These are phyloP conservation scores for Elongisporangium anandrum DNA, from an alignment of 352 stramenopile genomes.

Conservation along the genomic window DNA sequence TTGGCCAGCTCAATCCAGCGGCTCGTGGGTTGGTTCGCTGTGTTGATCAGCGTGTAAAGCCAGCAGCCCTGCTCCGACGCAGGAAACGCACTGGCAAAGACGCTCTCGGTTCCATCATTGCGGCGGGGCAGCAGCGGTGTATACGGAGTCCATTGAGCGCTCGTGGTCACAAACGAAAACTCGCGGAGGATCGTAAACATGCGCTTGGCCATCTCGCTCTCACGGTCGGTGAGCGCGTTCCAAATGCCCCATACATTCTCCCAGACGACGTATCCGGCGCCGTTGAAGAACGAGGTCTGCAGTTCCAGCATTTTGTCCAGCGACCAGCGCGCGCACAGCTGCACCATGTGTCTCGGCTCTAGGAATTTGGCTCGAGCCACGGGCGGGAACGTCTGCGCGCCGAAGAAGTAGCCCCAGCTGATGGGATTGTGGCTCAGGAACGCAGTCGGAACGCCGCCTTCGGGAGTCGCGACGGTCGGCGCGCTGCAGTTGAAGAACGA, in stretches of 20 bases:
- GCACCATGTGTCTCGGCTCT: constrained; percentile 76
- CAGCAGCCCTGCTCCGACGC: constrained; percentile 15
- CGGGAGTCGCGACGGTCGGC: constrained; percentile 48
- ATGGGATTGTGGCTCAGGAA: constrained; percentile 66
- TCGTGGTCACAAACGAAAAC: constrained; percentile 45
- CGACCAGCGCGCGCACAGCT: constrained; percentile 80
- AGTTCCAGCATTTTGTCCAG: constrained; percentile 60
- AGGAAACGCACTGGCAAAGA: constrained; percentile 51
- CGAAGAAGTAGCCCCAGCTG: constrained; percentile 80
- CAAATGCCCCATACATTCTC: constrained; percentile 89
- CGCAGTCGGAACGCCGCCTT: constrained; percentile 64
- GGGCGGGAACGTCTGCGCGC: constrained; percentile 60
- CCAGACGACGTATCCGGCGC: constrained; percentile 82
- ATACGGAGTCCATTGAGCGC: constrained; percentile 48
- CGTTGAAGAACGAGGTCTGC: constrained; percentile 80
- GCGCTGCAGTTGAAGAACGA: constrained; percentile 76
- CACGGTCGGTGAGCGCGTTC: constrained; percentile 72
- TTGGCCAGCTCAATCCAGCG: neutral
- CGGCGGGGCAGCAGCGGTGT: neutral
- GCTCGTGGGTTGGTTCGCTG: constrained; percentile 15
- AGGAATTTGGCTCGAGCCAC: constrained; percentile 77
- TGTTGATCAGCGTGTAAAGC: constrained; percentile 67
- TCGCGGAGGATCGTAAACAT: constrained; percentile 60
- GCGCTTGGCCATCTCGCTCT: constrained; percentile 56
- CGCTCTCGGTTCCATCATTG: constrained; percentile 10